These are phyloP conservation scores for Suillus subaureus DNA, from an alignment of 768 basidiomycete species.

Conservation along the genomic window DNA sequence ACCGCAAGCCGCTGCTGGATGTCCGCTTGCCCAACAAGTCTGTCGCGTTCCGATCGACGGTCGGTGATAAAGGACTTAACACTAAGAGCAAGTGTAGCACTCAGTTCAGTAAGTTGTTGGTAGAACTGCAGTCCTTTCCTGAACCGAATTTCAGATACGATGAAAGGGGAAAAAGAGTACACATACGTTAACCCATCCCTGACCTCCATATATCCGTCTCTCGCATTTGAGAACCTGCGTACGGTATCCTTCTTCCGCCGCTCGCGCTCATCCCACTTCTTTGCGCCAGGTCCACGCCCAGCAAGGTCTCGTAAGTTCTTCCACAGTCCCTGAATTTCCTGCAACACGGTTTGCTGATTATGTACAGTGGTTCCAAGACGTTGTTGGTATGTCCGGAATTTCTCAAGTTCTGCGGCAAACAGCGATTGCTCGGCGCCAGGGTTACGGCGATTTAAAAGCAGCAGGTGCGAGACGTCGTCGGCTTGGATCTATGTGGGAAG, in stretches of 20 bases:
- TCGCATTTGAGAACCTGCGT: conserved; percentile 69
- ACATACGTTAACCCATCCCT: conserved; percentile 82
- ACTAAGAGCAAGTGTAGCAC: conserved; percentile 56
- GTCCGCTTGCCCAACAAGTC: conserved; percentile 68
- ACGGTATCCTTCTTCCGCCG: conserved; percentile 76
- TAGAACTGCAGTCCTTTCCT: conserved; percentile 94
- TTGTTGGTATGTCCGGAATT: conserved; percentile 90
- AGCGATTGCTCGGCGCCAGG: conserved; percentile 81
- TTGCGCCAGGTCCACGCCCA: conserved; percentile 74
- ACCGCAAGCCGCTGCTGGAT: conserved; percentile 64
- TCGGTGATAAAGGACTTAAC: conserved; percentile 62
- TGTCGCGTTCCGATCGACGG: conserved; percentile 71
- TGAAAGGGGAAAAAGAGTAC: conserved; percentile 6
- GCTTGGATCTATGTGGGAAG: conserved; percentile 69
- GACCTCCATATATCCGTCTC: conserved; percentile 86
- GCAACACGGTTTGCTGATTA: conserved; percentile 70
- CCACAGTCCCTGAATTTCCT: conserved; percentile 78
- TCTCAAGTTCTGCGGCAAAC: conserved; percentile 93
- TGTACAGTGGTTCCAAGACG: conserved; percentile 77
- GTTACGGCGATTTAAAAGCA: conserved; percentile 89
- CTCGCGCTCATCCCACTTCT: conserved; percentile 83
- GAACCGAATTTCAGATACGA: conserved; percentile 17
- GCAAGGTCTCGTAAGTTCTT: conserved; percentile 71
- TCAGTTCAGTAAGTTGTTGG: conserved; percentile 69
- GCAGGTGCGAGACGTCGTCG: conserved; percentile 94